phyloP scores from a whole-genome alignment of 768 basidiomycete genomes.

The Lactifluus volemus region DNA sequence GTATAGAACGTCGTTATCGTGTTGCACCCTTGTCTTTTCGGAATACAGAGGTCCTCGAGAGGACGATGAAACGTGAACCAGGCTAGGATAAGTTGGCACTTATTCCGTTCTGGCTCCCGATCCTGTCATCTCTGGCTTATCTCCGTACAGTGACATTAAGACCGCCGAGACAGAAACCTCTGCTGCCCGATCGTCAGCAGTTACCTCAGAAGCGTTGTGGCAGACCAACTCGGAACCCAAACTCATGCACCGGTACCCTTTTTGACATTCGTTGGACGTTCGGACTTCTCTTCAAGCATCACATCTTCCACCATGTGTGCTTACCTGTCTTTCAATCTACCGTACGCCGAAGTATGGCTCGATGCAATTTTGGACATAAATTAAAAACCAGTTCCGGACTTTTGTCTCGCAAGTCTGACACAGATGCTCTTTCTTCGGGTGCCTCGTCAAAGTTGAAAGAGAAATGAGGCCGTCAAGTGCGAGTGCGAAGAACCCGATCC shows the following conservation, averaged over 20 bases:
- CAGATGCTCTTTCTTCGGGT: background rate
- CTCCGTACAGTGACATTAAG: background rate
- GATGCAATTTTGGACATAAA: too few species aligned
- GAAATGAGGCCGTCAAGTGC: background rate
- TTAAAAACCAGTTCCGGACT: background rate
- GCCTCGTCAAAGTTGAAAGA: background rate
- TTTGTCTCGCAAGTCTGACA: background rate
- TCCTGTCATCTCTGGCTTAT: slow-evolving; percentile 12
- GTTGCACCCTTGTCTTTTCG: background rate
- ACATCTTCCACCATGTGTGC: too few species aligned
- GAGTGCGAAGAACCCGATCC: background rate
- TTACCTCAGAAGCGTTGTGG: background rate
- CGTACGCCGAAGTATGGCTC: too few species aligned
- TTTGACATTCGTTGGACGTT: background rate
- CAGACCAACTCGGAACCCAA: background rate
- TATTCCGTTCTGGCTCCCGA: background rate
- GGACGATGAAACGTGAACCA: background rate
- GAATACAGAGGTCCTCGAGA: too few species aligned
- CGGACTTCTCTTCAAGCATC: too few species aligned
- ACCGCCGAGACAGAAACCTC: background rate
- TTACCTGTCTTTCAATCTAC: too few species aligned
- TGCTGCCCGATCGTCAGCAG: background rate
- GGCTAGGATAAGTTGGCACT: background rate
- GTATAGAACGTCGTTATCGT: slow-evolving; percentile 1
- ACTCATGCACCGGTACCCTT: background rate